Evolutionary conservation across 2,329 filamentous ascomycete genomes (phyloP).

Genomic region (Cryphonectria radicalis): DNA sequence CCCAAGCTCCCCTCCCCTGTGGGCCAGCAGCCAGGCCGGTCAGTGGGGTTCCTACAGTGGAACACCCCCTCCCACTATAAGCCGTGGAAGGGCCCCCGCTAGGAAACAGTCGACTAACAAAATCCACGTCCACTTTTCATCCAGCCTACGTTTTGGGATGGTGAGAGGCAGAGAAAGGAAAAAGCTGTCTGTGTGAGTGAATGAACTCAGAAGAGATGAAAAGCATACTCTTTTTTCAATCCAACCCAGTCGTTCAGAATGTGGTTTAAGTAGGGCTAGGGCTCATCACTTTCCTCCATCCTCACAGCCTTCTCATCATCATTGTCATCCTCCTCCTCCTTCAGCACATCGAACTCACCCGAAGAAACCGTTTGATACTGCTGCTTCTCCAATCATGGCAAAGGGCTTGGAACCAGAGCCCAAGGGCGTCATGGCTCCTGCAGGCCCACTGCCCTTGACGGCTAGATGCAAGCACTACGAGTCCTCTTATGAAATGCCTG

Average conservation of each 20-base stretch:
- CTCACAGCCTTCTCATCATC: not conserved
- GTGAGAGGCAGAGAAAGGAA: not conserved
- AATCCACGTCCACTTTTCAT: not conserved
- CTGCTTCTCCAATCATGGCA: not conserved
- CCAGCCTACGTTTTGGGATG: not conserved
- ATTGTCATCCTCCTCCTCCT: not conserved
- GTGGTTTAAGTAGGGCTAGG: not conserved
- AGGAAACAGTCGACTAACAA: not conserved
- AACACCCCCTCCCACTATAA: not conserved
- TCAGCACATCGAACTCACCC: not conserved
- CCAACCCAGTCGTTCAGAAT: not conserved
- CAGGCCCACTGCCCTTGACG: slow-evolving; percentile 56
- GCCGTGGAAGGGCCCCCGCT: not conserved
- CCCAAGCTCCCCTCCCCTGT: slow-evolving; percentile 31
- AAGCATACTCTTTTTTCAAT: not conserved
- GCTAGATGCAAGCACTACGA: slow-evolving; percentile 77
- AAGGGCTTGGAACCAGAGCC: not conserved
- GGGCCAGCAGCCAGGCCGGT: not conserved
- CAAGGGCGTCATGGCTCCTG: slow-evolving; percentile 44
- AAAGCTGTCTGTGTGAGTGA: too few relatives aligned
- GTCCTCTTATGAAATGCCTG: slow-evolving; percentile 71
- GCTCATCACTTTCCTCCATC: not conserved
- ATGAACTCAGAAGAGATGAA: not conserved
- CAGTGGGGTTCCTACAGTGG: slow-evolving; percentile 1
- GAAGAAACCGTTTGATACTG: not conserved